Conservation (phyloP, 345 rosid species). For the Brassica napus region DNA sequence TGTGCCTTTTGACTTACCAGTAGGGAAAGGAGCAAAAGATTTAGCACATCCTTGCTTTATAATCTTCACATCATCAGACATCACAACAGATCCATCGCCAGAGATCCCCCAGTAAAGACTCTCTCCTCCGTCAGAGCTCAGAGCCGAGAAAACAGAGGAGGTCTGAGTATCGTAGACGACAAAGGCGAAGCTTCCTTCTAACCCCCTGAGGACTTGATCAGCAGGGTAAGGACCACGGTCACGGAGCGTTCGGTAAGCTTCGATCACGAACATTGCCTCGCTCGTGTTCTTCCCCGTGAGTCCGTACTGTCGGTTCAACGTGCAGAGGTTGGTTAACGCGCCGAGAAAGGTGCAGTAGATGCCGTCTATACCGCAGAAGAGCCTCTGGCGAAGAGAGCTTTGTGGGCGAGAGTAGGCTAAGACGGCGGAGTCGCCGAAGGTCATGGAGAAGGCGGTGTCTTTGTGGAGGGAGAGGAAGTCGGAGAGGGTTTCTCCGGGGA, state of each 20-base stretch:
- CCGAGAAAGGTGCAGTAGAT: slow-evolving; percentile 77
- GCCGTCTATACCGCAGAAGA: slow-evolving; percentile 83
- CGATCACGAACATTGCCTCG: slow-evolving; percentile 81
- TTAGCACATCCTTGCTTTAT: slow-evolving; percentile 85
- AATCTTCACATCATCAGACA: slow-evolving; percentile 74
- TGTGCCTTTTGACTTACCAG: slow-evolving; percentile 37
- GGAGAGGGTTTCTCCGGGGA: slow-evolving; percentile 59
- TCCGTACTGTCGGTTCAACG: slow-evolving; percentile 77
- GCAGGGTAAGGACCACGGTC: slow-evolving; percentile 98
- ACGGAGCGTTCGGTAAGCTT: slow-evolving; percentile 82
- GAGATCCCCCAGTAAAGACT: slow-evolving; percentile 85
- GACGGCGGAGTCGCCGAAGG: slow-evolving; percentile 67
- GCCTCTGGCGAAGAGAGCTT: slow-evolving; percentile 32
- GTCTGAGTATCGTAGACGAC: slow-evolving; percentile 74
- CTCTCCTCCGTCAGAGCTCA: slow-evolving; percentile 82
- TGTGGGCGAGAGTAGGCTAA: slow-evolving; percentile 47
- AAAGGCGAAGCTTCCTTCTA: slow-evolving; percentile 86
- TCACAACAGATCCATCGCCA: slow-evolving; percentile 81
- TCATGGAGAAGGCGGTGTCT: slow-evolving; percentile 58
- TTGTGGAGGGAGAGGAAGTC: slow-evolving; percentile 63
- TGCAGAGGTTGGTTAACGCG: slow-evolving; percentile 61
- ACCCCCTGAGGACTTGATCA: slow-evolving; percentile 81
- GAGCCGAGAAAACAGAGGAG: slow-evolving; percentile 77
- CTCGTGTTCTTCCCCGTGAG: slow-evolving; percentile 58
- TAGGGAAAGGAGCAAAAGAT: slow-evolving; percentile 93